phyloP scores from a whole-genome alignment of 2,329 filamentous ascomycete species.

The Pyrenophora tritici-repentis region DNA sequence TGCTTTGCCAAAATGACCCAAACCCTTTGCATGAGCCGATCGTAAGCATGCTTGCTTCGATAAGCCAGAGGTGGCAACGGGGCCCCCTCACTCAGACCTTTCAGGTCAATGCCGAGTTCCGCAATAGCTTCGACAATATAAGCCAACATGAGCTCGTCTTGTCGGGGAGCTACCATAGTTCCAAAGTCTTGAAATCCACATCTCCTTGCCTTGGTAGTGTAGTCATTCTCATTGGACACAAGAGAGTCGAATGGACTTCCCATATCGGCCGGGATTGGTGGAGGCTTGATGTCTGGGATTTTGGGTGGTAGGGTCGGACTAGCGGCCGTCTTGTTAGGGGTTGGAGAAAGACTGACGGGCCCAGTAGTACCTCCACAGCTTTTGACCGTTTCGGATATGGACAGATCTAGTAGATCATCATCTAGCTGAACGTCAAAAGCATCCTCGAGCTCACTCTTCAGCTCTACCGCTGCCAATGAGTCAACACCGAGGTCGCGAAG shows the following conservation, averaged over 20 bases:
- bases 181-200: conserved; percentile 9
- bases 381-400: background rate
- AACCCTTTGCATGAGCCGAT: conserved; percentile 5
- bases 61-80: background rate
- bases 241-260: conserved; percentile 2
- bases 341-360: background rate
- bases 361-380: background rate
- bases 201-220: background rate
- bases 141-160: conserved; percentile 14
- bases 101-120: conserved; percentile 9
- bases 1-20: conserved; percentile 7
- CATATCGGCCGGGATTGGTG: background rate
- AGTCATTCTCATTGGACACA: background rate
- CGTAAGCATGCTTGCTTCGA: conserved; percentile 5
- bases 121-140: conserved; percentile 18
- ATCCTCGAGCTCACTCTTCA: conserved; percentile 9
- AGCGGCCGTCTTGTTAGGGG: background rate
- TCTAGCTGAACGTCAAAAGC: background rate
- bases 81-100: background rate
- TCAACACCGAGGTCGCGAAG: conserved; percentile 2
- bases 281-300: background rate
- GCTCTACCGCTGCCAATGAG: conserved; percentile 8
- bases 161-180: conserved; percentile 1
- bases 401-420: background rate
- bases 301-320: background rate